Conservation (phyloP, 495 filamentous ascomycete species). For the Penicillium malachiteum region DNA sequence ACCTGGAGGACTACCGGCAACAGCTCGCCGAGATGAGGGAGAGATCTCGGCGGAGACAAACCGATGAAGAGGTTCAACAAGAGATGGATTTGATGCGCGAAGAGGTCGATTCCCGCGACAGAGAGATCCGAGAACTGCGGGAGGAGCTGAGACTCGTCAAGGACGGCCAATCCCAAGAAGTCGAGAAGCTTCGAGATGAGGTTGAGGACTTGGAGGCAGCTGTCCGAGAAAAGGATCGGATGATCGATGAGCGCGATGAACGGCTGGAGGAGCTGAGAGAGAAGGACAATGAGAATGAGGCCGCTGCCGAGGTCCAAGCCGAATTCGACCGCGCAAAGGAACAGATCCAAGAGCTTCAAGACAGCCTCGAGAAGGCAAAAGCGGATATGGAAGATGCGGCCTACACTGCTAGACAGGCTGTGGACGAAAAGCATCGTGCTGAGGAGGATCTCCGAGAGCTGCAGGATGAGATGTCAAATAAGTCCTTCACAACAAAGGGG, state of each 20-base stretch:
- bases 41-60: slow-evolving; percentile 71
- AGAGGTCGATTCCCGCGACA: slow-evolving; percentile 57
- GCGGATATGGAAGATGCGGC: slow-evolving; percentile 57
- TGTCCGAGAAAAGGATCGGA: slow-evolving; percentile 62
- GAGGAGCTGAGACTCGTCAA: slow-evolving; percentile 45
- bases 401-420: slow-evolving; percentile 60
- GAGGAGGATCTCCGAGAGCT: slow-evolving; percentile 57
- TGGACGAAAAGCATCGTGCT: slow-evolving; percentile 54
- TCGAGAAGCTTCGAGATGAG: slow-evolving; percentile 65
- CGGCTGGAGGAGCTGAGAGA: slow-evolving; percentile 61
- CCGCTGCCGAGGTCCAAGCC: slow-evolving; percentile 50
- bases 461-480: slow-evolving; percentile 75
- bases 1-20: slow-evolving; percentile 71
- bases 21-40: slow-evolving; percentile 78
- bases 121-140: slow-evolving; percentile 47
- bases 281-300: slow-evolving; percentile 50
- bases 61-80: slow-evolving; percentile 61
- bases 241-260: slow-evolving; percentile 64
- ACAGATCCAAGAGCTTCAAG: slow-evolving; percentile 60
- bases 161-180: slow-evolving; percentile 49
- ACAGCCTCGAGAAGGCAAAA: slow-evolving; percentile 52
- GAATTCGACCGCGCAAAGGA: slow-evolving; percentile 56
- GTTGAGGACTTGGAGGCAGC: slow-evolving; percentile 66
- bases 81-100: slow-evolving; percentile 60
- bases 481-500: slow-evolving; percentile 74